These are phyloP conservation scores for Peniophora sp. DNA, from an alignment of 1,284 basidiomycete genomes.

Conservation along the genomic window DNA sequence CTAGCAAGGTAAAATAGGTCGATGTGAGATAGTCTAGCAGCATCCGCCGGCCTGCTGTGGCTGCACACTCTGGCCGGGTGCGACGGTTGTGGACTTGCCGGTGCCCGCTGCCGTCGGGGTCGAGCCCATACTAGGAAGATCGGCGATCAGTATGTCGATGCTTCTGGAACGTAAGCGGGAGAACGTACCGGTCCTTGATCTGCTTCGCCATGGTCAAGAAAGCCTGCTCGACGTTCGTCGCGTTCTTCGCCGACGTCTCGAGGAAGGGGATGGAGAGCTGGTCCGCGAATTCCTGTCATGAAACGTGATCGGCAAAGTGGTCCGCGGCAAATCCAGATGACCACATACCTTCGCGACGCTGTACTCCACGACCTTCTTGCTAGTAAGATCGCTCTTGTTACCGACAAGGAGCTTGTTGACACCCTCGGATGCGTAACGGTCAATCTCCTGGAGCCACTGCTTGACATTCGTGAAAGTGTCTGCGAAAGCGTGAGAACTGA, in stretches of 20 bases:
- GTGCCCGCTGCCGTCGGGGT: conserved; percentile 62
- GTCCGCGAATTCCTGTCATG: conserved; percentile 83
- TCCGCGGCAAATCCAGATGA: conserved; percentile 1
- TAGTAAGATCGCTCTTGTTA: conserved; percentile 96
- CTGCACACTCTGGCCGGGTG: conserved; percentile 71
- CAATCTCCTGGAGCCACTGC: conserved; percentile 99
- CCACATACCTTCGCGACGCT: conserved; percentile 81
- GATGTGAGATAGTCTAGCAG: conserved; percentile 37
- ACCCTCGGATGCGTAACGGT: conserved; percentile 97
- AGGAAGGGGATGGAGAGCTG: conserved; percentile 94
- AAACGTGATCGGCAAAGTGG: conserved; percentile 3
- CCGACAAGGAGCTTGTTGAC: conserved; percentile 98
- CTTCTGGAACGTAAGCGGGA: background rate
- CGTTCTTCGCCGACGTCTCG: conserved; percentile 98
- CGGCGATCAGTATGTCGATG: conserved; percentile 6
- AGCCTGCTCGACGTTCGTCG: conserved; percentile 97
- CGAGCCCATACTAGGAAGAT: conserved; percentile 60
- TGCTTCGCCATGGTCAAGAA: conserved; percentile 99
- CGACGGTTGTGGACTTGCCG: conserved; percentile 62
- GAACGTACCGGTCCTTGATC: conserved; percentile 85
- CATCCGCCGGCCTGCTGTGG: conserved; percentile 69
- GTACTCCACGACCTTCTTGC: conserved; percentile 99
- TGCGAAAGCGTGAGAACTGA: conserved; percentile 22
- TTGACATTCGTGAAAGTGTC: conserved; percentile 99
- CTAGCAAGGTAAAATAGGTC: conserved; percentile 10